Base-by-base conservation (phyloP, 139 green algal genomes). In the Prasinococcaceae sp. region DNA sequence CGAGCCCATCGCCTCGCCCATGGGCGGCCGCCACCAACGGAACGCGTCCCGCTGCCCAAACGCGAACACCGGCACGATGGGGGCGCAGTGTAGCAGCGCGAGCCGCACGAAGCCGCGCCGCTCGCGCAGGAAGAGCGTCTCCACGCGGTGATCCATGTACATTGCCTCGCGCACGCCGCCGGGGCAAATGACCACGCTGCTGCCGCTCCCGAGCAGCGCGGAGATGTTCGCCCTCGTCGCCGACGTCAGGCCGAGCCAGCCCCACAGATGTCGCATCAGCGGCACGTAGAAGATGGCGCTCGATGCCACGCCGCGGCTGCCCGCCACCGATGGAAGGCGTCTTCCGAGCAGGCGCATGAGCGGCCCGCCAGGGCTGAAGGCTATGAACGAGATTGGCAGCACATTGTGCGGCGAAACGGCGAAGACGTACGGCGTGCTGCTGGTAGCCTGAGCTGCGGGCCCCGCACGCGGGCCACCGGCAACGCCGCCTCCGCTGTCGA, bases 11-110 rank as follows among this genome's bases (percentile, higher is more conserved):
- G n/a, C n/a, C n/a, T n/a, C n/a, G n/a, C 17, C 32, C 39, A 5
- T 37, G 12, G 19, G 6, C 17, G 19, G 36, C 28, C 4, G 53
- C 12, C 19, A 46, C 19, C 1, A 57, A 22, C 26, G 60, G 73
- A 82, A 93, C 1, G 72, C 55, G 0, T 75, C 46, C 1, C 56
- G 78, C 69, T 94, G 86, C n/a, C 82, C 84, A 53, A 95, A 93
- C 0, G 65, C 66, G 70, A 85, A 94, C 16, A 77, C 76, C 4
- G 86, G 86, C 35, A 95, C 60, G 3, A 94, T 36, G 2, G 72
- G 58, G 23, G 66, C 66, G 0, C 77, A 79, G 9, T 53, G 43
- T 48, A 81, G 65, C 39, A 92, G 60, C 9, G 80, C 82, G 24
- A 90, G 35, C 17, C 65, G 58, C 4, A 94, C 62, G 53, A 93